Evolutionary conservation across 2,329 filamentous ascomycete genomes (phyloP).

Genomic region (Coniochaeta prunicola): DNA sequence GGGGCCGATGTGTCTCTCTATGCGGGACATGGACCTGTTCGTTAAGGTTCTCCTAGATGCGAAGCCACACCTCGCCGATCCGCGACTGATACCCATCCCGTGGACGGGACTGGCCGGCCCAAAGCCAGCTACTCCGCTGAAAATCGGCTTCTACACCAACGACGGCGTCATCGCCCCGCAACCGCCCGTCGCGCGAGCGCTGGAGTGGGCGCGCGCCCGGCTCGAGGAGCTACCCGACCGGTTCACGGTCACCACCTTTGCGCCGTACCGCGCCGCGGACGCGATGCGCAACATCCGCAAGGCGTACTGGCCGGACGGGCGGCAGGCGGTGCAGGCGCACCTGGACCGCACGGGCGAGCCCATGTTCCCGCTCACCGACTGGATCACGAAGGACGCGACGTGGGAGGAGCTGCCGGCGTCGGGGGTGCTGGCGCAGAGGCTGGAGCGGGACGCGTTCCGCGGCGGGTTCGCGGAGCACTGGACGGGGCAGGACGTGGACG

Average conservation of each 20-base stretch:
- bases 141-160: constrained; percentile 33
- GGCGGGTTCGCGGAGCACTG: constrained; percentile 24
- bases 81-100: constrained; percentile 18
- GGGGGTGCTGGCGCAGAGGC: constrained; percentile 18
- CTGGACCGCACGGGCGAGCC: constrained; percentile 34
- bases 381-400: constrained; percentile 25
- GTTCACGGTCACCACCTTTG: constrained; percentile 28
- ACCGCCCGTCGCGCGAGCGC: constrained; percentile 26
- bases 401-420: constrained; percentile 13
- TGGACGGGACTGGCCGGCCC: constrained; percentile 21
- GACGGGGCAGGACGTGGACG: constrained; percentile 27
- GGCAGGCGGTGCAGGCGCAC: constrained; percentile 18
- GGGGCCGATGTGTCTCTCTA: constrained; percentile 23
- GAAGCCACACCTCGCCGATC: constrained; percentile 20
- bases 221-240: constrained; percentile 9
- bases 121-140: constrained; percentile 16
- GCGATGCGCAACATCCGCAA: constrained; percentile 22
- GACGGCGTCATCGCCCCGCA: constrained; percentile 29
- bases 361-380: constrained; percentile 33
- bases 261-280: constrained; percentile 20
- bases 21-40: constrained; percentile 27
- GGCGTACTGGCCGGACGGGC: constrained; percentile 41
- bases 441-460: constrained; percentile 22
- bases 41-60: constrained; percentile 16
- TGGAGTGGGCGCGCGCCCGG: constrained; percentile 23